A percentile compares a stretch with the other conserved stretches of the same genome.
Evolutionary conservation across 768 basidiomycete genomes (phyloP).

Genomic region (Mycena galericulata): DNA sequence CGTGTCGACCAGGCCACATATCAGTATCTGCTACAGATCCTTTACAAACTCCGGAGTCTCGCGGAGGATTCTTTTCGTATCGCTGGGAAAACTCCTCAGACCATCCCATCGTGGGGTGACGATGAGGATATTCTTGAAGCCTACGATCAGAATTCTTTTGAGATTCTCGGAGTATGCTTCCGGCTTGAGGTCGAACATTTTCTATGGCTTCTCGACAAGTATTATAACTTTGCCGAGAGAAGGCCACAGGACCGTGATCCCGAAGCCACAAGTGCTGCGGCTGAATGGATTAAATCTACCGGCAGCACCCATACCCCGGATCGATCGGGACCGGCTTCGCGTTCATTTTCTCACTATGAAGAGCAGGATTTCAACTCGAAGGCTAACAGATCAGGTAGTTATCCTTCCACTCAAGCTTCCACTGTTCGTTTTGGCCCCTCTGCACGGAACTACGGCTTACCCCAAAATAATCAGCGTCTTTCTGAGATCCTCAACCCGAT

Average conservation of each 20-base stretch:
- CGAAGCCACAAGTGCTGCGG: not conserved
- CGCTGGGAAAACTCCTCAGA: not conserved
- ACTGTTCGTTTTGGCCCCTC: not conserved
- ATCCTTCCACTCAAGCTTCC: not conserved
- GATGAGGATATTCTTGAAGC: slow-evolving; percentile 13
- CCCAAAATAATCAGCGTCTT: not conserved
- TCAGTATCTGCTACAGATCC: not conserved
- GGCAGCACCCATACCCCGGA: too few species aligned
- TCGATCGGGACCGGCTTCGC: too few species aligned
- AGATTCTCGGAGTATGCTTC: slow-evolving; percentile 8
- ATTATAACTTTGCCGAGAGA: not conserved
- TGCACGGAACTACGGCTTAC: not conserved
- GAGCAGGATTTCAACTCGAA: not conserved
- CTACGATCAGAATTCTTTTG: not conserved
- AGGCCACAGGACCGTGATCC: not conserved
- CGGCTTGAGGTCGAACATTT: slow-evolving; percentile 10
- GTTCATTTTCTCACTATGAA: not conserved
- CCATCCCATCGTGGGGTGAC: not conserved
- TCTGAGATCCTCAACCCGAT: not conserved
- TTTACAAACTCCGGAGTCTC: not conserved
- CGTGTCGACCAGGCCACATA: not conserved
- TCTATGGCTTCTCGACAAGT: not conserved
- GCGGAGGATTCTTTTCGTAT: not conserved
- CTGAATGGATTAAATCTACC: not conserved
- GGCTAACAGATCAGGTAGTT: not conserved